A percentile compares a stretch with the other conserved stretches of the same genome.
Conservation (phyloP, 495 filamentous ascomycete genomes). For the Choiromyces venosus region DNA sequence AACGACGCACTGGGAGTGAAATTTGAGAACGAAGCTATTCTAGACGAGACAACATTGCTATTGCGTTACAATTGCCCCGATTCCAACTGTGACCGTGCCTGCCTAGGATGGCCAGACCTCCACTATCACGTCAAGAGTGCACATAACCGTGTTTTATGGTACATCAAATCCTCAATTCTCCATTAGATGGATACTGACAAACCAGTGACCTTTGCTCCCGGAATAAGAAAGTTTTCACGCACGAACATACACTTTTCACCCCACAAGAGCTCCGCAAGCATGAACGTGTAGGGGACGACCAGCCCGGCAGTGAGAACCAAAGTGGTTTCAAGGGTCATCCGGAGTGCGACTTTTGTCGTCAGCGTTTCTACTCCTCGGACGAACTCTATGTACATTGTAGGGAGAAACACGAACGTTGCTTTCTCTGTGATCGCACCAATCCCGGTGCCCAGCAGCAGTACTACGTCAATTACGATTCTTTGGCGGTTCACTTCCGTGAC, state of each 20-base stretch:
- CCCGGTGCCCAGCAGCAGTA: conserved; percentile 72
- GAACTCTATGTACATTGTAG: conserved; percentile 91
- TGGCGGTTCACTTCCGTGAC: conserved; percentile 77
- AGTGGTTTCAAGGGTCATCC: conserved; percentile 96
- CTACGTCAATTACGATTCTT: conserved; percentile 74
- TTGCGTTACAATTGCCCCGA: conserved; percentile 97
- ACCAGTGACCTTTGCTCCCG: conserved; percentile 76
- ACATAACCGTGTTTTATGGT: conserved; percentile 87
- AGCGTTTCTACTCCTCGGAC: conserved; percentile 91
- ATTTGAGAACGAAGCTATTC: conserved; percentile 80
- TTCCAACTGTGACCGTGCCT: conserved; percentile 74
- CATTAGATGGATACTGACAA: not conserved
- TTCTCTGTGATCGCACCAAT: conserved; percentile 75
- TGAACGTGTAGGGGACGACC: conserved; percentile 84
- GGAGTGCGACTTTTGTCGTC: conserved; percentile 84
- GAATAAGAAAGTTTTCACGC: conserved; percentile 97
- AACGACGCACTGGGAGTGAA: conserved; percentile 83
- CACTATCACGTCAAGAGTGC: conserved; percentile 78
- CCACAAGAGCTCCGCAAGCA: conserved; percentile 73
- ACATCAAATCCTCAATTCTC: conserved; percentile 37
- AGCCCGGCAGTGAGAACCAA: conserved; percentile 83
- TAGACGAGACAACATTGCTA: conserved; percentile 77
- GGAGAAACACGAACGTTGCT: conserved; percentile 87
- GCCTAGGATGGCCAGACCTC: conserved; percentile 85
- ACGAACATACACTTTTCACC: conserved; percentile 93